Evolutionary conservation across 305 asterid genomes (phyloP).

Genomic region (Fraxinus velutina): DNA sequence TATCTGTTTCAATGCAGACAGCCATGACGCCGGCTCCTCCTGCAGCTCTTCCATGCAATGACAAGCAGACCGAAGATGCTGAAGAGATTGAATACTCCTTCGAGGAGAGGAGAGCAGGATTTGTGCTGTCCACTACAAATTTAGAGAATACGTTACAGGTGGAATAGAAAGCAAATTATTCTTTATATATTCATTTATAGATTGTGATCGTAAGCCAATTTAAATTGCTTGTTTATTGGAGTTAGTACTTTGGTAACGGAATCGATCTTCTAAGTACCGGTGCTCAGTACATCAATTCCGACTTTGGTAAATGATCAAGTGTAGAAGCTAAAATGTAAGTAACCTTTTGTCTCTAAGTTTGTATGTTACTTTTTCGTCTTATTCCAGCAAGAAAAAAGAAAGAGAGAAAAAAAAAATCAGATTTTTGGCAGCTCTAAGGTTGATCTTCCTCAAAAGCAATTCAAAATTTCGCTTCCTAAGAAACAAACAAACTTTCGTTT

Average conservation of each 20-base stretch:
- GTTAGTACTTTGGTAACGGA: not conserved
- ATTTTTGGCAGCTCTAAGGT: not conserved
- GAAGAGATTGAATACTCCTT: slow-evolving; percentile 72
- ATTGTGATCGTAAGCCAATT: slow-evolving; percentile 34
- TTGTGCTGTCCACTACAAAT: slow-evolving; percentile 45
- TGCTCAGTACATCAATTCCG: not conserved
- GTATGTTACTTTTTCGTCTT: not conserved
- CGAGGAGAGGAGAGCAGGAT: slow-evolving; percentile 80
- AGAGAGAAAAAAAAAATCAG: not conserved
- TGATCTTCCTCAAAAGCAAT: not conserved
- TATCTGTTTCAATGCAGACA: slow-evolving; percentile 61
- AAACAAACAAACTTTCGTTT: not conserved
- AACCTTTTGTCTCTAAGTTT: not conserved
- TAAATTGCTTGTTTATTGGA: slow-evolving; percentile 29
- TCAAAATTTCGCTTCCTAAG: not conserved
- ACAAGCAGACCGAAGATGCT: slow-evolving; percentile 31
- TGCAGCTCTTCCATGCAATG: not conserved
- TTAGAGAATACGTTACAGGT: slow-evolving; percentile 29
- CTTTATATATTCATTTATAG: slow-evolving; percentile 22
- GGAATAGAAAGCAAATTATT: slow-evolving; percentile 10
- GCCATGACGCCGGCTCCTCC: slow-evolving; percentile 9
- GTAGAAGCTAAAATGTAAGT: not conserved
- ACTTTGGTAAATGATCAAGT: not conserved
- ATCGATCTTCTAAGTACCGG: not conserved
- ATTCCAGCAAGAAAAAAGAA: not conserved